These are phyloP conservation scores for Fusarium praegraminearum DNA, from an alignment of 2,329 filamentous ascomycete species.

Conservation along the genomic window DNA sequence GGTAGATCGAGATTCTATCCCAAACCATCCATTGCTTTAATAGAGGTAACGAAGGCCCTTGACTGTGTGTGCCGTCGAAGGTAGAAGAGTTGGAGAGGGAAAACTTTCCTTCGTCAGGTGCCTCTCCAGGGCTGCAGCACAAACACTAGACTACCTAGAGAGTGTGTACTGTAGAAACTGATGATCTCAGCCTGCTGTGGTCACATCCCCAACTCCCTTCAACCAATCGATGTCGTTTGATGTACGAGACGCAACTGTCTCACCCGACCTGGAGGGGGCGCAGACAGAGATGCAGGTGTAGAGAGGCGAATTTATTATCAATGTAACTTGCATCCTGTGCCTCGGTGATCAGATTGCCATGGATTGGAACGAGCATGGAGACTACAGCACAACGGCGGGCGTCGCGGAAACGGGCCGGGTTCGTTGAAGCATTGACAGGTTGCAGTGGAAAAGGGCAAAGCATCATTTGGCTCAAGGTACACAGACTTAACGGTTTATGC, in stretches of 20 bases:
- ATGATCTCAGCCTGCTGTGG: constrained; percentile 41
- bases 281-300: constrained; percentile 11
- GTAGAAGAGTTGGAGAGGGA: neutral
- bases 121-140: constrained; percentile 30
- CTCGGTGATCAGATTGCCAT: constrained; percentile 16
- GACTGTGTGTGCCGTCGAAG: neutral
- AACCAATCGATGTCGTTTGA: constrained; percentile 34
- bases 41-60: neutral
- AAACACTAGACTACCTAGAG: constrained; percentile 27
- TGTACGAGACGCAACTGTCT: constrained; percentile 32
- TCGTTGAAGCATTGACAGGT: constrained; percentile 13
- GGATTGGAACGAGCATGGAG: constrained; percentile 9
- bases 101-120: constrained; percentile 36
- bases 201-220: constrained; percentile 26
- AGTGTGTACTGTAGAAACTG: constrained; percentile 32
- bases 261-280: constrained; percentile 20
- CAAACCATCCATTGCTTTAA: constrained; percentile 6
- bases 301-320: constrained; percentile 3
- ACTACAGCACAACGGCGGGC: constrained; percentile 38
- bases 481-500: neutral
- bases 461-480: neutral
- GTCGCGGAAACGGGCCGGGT: constrained; percentile 45
- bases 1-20: constrained; percentile 32
- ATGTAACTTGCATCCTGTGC: constrained; percentile 22
- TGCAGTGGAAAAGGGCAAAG: neutral